phyloP scores from a whole-genome alignment of 106 monocot genomes.

The Allium fistulosum region DNA sequence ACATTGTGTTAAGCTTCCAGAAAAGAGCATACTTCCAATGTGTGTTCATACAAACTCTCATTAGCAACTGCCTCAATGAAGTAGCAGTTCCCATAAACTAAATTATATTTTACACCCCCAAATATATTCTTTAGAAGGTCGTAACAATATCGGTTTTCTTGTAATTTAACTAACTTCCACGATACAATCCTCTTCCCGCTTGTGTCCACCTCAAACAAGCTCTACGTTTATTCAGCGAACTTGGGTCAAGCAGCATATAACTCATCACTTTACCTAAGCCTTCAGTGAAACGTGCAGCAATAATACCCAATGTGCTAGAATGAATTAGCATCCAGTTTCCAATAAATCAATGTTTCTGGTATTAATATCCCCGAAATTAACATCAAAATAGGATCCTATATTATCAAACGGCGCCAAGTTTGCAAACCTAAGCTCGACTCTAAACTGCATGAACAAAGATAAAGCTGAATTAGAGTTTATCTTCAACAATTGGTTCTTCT shows the following conservation, averaged over 20 bases:
- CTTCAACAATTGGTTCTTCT: too few relatives aligned
- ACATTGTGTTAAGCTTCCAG: slow-evolving; percentile 40
- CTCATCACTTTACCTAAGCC: slow-evolving; percentile 29
- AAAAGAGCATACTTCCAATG: slow-evolving; percentile 67
- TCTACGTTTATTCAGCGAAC: slow-evolving; percentile 46
- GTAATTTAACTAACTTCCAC: slow-evolving; percentile 36
- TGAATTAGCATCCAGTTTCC: too few relatives aligned
- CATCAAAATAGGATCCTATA: too few relatives aligned
- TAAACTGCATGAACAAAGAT: too few relatives aligned
- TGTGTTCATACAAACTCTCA: slow-evolving; percentile 37
- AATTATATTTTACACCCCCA: background rate
- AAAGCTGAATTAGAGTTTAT: too few relatives aligned
- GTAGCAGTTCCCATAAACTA: slow-evolving; percentile 26
- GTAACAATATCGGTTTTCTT: too few relatives aligned
- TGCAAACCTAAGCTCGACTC: too few relatives aligned
- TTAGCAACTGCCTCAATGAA: slow-evolving; percentile 32
- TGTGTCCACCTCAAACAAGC: slow-evolving; percentile 60
- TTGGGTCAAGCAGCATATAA: slow-evolving; percentile 35
- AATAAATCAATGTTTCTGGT: too few relatives aligned
- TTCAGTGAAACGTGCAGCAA: background rate
- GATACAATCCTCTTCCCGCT: slow-evolving; percentile 70
- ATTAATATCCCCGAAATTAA: too few relatives aligned
- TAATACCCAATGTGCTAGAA: too few relatives aligned
- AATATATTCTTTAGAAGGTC: background rate
- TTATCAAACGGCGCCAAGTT: too few relatives aligned